Percentiles rank a stretch among this genome's conserved stretches.
These are phyloP conservation scores for Clonostachys chloroleuca DNA, from an alignment of 2,329 filamentous ascomycete species.

Conservation along the genomic window DNA sequence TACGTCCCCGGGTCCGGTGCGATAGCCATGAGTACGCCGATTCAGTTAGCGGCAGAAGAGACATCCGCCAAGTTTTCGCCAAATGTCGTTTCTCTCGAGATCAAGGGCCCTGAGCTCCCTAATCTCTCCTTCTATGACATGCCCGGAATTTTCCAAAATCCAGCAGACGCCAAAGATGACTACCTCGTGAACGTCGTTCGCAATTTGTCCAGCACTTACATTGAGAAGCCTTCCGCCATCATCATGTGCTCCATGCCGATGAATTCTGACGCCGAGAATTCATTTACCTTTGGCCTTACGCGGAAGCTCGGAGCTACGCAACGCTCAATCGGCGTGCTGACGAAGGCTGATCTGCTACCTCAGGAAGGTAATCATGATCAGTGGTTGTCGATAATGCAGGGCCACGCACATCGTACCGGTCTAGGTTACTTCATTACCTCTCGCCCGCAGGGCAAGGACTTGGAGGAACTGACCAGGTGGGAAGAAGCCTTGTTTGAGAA, in stretches of 20 bases:
- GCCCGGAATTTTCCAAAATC: constrained; percentile 74
- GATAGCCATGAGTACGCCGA: constrained; percentile 25
- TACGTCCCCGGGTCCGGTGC: constrained; percentile 49
- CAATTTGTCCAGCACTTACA: constrained; percentile 66
- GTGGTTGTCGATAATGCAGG: constrained; percentile 61
- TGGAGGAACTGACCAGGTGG: constrained; percentile 46
- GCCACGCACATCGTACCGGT: constrained; percentile 57
- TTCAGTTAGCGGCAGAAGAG: constrained; percentile 27
- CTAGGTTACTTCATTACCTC: constrained; percentile 80
- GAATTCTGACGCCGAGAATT: constrained; percentile 74
- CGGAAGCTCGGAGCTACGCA: constrained; percentile 47
- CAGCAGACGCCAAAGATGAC: constrained; percentile 57
- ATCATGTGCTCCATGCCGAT: constrained; percentile 76
- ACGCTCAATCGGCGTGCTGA: constrained; percentile 72
- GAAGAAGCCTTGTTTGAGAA: constrained; percentile 48
- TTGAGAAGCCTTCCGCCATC: constrained; percentile 64
- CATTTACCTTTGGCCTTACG: constrained; percentile 64
- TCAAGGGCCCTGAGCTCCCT: constrained; percentile 66
- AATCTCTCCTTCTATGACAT: constrained; percentile 82
- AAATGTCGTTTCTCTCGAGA: constrained; percentile 74
- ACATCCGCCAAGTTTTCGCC: constrained; percentile 70
- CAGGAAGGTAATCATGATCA: constrained; percentile 40
- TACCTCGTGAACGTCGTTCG: constrained; percentile 70
- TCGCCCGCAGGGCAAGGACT: constrained; percentile 51
- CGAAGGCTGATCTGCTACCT: constrained; percentile 74